Percentiles rank a stretch among this genome's conserved stretches.
These are phyloP conservation scores for Trichoderma asperelloides DNA, from an alignment of 495 filamentous ascomycete genomes.

Conservation along the genomic window DNA sequence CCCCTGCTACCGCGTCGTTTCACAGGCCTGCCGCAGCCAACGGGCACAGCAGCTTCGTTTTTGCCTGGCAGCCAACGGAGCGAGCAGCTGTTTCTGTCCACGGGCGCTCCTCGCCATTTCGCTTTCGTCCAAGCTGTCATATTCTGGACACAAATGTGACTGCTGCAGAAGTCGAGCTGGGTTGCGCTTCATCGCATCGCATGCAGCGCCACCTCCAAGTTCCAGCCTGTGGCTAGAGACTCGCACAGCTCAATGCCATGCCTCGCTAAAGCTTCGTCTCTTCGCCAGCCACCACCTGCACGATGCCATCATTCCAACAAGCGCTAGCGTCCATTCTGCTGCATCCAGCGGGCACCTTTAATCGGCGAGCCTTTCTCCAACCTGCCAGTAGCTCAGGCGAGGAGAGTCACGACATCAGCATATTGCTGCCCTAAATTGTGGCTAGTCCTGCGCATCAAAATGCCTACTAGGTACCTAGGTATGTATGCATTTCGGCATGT, in stretches of 20 bases:
- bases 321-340: neutral
- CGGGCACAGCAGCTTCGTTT: neutral
- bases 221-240: slow-evolving; percentile 1
- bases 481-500: no score
- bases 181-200: no score
- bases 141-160: neutral
- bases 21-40: neutral
- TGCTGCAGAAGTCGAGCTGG: neutral
- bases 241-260: neutral
- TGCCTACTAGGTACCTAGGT: no score
- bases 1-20: neutral
- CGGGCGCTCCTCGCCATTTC: neutral
- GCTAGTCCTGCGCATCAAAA: no score
- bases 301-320: neutral
- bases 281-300: neutral
- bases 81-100: slow-evolving; percentile 2
- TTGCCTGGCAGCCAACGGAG: neutral
- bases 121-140: neutral
- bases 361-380: neutral
- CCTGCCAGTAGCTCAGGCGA: no score
- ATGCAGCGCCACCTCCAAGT: neutral
- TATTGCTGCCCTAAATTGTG: no score
- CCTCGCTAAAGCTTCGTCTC: neutral
- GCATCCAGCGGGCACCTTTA: neutral
- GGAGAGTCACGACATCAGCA: no score